phyloP scores from a whole-genome alignment of 1,284 basidiomycete genomes.

The Fomes fomentarius region DNA sequence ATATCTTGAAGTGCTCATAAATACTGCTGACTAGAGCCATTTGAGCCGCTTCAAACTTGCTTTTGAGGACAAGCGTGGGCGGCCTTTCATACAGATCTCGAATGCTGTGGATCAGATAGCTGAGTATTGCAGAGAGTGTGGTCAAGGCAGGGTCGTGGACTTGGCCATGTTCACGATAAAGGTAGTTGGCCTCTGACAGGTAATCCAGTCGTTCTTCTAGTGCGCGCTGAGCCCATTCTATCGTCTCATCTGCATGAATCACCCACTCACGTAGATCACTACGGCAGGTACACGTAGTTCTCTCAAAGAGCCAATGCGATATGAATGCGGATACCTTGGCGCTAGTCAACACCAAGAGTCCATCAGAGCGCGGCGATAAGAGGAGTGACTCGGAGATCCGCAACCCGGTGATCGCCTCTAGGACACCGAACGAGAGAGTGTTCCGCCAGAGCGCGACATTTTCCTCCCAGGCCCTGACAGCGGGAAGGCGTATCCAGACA shows the following conservation, averaged over 20 bases:
- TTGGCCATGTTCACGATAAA: too few species aligned
- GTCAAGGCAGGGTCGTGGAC: too few species aligned
- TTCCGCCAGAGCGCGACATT: slow-evolving; percentile 9
- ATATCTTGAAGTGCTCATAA: not conserved
- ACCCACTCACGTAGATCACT: not conserved
- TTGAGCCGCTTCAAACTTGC: too few species aligned
- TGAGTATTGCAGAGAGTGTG: too few species aligned
- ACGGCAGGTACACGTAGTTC: not conserved
- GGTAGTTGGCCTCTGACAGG: too few species aligned
- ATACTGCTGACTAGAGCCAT: too few species aligned
- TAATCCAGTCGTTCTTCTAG: too few species aligned
- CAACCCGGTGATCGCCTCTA: slow-evolving; percentile 5
- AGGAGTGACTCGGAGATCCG: slow-evolving; percentile 4
- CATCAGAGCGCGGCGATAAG: not conserved
- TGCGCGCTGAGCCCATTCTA: too few species aligned
- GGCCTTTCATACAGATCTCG: too few species aligned
- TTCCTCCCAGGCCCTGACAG: not conserved
- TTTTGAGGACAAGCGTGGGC: not conserved
- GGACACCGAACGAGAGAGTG: slow-evolving; percentile 9
- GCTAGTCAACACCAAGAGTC: not conserved
- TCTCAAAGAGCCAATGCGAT: not conserved
- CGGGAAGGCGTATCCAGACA: not conserved
- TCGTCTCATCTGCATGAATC: too few species aligned
- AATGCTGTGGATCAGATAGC: too few species aligned
- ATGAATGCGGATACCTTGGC: not conserved